Percentiles rank a stretch among this genome's conserved stretches.
phyloP scores from a whole-genome alignment of 495 filamentous ascomycete species.

The Trichoderma asperelloides region DNA sequence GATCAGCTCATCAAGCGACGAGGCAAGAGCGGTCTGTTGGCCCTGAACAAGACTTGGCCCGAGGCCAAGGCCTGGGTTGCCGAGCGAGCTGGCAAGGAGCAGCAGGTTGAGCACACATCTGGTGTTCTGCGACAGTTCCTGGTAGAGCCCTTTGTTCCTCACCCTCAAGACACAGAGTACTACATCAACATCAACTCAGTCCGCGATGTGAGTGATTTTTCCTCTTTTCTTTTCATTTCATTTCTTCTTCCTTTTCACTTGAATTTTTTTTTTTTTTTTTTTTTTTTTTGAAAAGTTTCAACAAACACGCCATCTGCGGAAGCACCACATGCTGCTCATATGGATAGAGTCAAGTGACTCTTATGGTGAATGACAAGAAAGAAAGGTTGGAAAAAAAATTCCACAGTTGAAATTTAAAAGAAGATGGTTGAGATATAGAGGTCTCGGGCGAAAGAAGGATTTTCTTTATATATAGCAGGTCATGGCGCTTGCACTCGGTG shows the following conservation, averaged over 20 bases:
- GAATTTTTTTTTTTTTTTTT: constrained; percentile 13
- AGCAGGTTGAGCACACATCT: constrained; percentile 85
- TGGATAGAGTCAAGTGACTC: not conserved
- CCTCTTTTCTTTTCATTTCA: constrained; percentile 12
- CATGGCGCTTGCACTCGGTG: not conserved
- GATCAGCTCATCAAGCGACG: constrained; percentile 99
- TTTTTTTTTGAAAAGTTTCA: not conserved
- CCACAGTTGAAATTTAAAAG: not conserved
- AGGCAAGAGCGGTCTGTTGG: constrained; percentile 95
- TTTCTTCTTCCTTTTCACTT: constrained; percentile 10
- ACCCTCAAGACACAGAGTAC: constrained; percentile 87
- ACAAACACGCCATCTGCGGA: not conserved
- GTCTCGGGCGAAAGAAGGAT: not conserved
- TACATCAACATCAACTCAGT: constrained; percentile 97
- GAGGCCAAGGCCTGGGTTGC: constrained; percentile 91
- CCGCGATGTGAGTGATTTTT: constrained; percentile 60
- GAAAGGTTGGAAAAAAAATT: not conserved
- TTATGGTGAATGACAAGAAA: not conserved
- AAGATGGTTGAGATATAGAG: not conserved
- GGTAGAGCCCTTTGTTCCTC: constrained; percentile 96
- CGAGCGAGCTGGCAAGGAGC: constrained; percentile 78
- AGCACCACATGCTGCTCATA: not conserved
- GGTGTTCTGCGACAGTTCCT: constrained; percentile 90
- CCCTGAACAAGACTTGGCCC: constrained; percentile 94
- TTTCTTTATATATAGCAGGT: not conserved